Evolutionary conservation across 768 basidiomycete species (phyloP).

Genomic region (Mycena vitilis): DNA sequence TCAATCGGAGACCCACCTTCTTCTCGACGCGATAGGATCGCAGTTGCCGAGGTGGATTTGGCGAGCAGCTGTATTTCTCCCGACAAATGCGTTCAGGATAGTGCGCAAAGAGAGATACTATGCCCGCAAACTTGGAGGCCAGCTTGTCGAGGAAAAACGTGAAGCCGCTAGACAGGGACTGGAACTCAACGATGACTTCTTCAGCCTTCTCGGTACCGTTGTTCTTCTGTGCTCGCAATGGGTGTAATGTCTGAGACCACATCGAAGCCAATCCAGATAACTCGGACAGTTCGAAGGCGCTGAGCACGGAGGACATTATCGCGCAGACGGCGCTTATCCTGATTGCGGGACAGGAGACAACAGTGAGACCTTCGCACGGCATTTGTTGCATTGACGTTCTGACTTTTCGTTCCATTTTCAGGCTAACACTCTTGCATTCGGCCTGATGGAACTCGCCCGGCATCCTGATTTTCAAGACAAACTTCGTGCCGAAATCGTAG

Average conservation of each 20-base stretch:
- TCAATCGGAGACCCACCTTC: not conserved
- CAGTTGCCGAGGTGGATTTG: not conserved
- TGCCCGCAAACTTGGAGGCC: not conserved
- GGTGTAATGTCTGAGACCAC: not conserved
- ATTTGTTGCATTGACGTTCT: not conserved
- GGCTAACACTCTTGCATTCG: not conserved
- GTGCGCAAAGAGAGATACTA: not conserved
- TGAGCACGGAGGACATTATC: not conserved
- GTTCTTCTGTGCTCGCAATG: not conserved
- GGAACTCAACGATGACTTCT: not conserved
- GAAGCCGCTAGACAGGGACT: not conserved
- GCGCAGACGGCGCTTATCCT: not conserved
- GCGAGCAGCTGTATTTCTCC: not conserved
- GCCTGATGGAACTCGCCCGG: constrained; percentile 15
- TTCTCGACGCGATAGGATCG: not conserved
- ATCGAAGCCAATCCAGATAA: not conserved
- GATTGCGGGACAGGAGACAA: not conserved
- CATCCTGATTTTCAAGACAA: constrained; percentile 16
- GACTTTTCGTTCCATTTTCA: not conserved
- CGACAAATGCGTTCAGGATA: not conserved
- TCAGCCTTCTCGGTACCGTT: not conserved
- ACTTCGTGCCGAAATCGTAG: constrained; percentile 26
- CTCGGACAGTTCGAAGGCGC: not conserved
- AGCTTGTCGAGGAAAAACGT: constrained; percentile 8
- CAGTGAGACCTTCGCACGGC: too few relatives aligned